Conservation (phyloP, 2,329 filamentous ascomycete species). For the Verruconis gallopava region DNA sequence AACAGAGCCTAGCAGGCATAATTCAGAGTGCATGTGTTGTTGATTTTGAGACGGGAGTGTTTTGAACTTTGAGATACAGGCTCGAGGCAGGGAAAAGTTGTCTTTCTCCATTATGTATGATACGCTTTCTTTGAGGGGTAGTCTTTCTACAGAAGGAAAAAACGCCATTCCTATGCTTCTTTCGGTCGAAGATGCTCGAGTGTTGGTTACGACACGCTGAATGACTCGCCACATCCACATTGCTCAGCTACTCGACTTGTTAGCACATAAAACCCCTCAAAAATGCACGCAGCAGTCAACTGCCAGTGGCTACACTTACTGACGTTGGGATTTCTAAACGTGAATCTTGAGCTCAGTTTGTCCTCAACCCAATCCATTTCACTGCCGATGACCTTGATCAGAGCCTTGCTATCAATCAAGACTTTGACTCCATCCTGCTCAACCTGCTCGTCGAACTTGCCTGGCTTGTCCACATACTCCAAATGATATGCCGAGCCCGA, state of each 20-base stretch:
- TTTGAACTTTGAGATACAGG: conserved; percentile 20
- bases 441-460: conserved; percentile 77
- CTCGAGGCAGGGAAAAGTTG: neutral
- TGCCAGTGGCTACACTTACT: conserved; percentile 49
- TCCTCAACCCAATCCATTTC: conserved; percentile 99
- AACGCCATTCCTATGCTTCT: conserved; percentile 15
- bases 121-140: neutral
- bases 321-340: conserved; percentile 96
- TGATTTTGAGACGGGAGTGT: conserved; percentile 44
- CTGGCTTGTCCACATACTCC: conserved; percentile 88
- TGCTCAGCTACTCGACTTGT: conserved; percentile 68
- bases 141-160: conserved; percentile 12
- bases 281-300: too few species aligned
- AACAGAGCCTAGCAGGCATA: conserved; percentile 35
- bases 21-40: conserved; percentile 44
- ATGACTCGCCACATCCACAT: conserved; percentile 93
- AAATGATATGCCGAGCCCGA: conserved; percentile 87
- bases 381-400: conserved; percentile 95
- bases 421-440: conserved; percentile 96
- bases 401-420: conserved; percentile 88
- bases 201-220: conserved; percentile 38
- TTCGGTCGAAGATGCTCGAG: neutral
- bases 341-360: conserved; percentile 80
- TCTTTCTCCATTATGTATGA: neutral
- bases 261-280: neutral